Evolutionary conservation across 2,329 filamentous ascomycete genomes (phyloP).

Genomic region (Aspergillus spinulosporus): DNA sequence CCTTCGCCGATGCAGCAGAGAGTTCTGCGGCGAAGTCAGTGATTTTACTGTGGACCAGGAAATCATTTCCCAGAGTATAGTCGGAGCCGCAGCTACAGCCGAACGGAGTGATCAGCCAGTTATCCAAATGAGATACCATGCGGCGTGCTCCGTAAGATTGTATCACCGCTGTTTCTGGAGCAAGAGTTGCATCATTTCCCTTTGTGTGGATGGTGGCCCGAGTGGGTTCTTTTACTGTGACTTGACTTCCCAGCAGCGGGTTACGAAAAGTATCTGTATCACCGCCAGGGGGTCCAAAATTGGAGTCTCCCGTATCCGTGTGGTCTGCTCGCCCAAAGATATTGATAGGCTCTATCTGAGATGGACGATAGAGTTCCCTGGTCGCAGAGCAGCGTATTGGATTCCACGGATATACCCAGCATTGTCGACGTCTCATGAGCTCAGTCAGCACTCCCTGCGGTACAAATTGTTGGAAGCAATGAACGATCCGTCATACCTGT

Average conservation of each 20-base stretch:
- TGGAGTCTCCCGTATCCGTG: slow-evolving; percentile 25
- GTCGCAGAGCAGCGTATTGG: slow-evolving; percentile 22
- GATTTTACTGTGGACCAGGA: slow-evolving; percentile 33
- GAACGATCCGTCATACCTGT: background rate
- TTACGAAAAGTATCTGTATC: slow-evolving; percentile 26
- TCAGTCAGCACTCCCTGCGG: slow-evolving; percentile 16
- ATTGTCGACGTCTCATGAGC: slow-evolving; percentile 12
- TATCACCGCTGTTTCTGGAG: slow-evolving; percentile 32
- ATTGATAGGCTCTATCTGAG: slow-evolving; percentile 28
- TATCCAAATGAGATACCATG: slow-evolving; percentile 28
- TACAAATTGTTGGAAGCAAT: slow-evolving; percentile 2
- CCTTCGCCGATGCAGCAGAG: slow-evolving; percentile 28
- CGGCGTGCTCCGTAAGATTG: slow-evolving; percentile 31
- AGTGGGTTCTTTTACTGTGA: slow-evolving; percentile 26
- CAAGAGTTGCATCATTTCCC: slow-evolving; percentile 31
- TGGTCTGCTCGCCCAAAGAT: slow-evolving; percentile 28
- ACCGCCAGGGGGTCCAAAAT: slow-evolving; percentile 5
- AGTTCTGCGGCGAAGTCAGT: slow-evolving; percentile 32
- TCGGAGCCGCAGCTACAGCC: background rate
- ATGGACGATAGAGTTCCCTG: slow-evolving; percentile 26
- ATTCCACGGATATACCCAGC: slow-evolving; percentile 29
- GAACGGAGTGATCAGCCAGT: background rate
- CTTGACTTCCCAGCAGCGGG: slow-evolving; percentile 14
- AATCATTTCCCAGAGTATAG: slow-evolving; percentile 15
- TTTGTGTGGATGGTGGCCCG: slow-evolving; percentile 34